These are phyloP conservation scores for Periconia digitata DNA, from an alignment of 2,329 filamentous ascomycete species.

Conservation along the genomic window DNA sequence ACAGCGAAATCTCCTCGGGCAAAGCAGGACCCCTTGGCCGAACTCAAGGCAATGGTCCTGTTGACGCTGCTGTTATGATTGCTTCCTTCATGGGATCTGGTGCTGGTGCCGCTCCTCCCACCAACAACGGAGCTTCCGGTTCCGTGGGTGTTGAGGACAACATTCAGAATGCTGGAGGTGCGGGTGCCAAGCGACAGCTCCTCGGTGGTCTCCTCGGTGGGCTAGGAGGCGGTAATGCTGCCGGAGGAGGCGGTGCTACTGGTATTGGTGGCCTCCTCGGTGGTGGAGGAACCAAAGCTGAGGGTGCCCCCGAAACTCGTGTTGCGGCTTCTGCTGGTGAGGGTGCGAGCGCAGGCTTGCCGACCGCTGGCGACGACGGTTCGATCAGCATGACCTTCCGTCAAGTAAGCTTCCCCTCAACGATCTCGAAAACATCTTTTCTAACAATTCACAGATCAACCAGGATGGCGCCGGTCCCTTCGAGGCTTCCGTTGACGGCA, in stretches of 20 bases:
- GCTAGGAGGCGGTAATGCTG: conserved; percentile 19
- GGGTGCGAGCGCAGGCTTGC: conserved; percentile 58
- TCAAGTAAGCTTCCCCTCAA: conserved; percentile 42
- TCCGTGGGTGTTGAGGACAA: conserved; percentile 38
- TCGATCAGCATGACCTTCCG: conserved; percentile 65
- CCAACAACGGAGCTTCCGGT: conserved; percentile 33
- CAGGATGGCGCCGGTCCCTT: conserved; percentile 70
- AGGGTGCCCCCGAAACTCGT: conserved; percentile 53
- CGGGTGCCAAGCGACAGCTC: conserved; percentile 33
- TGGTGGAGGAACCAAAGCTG: conserved; percentile 51
- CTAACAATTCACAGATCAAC: conserved; percentile 52
- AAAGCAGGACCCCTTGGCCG: conserved; percentile 62
- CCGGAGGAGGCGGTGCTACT: conserved; percentile 25
- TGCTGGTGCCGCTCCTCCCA: conserved; percentile 25
- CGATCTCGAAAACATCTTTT: conserved; percentile 1
- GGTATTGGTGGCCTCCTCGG: conserved; percentile 34
- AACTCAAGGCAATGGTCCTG: conserved; percentile 62
- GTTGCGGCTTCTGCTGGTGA: conserved; percentile 58
- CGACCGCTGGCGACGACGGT: conserved; percentile 63
- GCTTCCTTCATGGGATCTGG: conserved; percentile 58
- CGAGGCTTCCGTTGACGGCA: conserved; percentile 62
- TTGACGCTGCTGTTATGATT: conserved; percentile 62
- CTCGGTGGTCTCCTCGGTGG: conserved; percentile 39
- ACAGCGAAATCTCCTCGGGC: conserved; percentile 58
- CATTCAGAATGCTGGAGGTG: conserved; percentile 13